Base-by-base conservation (phyloP, 768 basidiomycete species). In the Hypholoma fasciculare region DNA sequence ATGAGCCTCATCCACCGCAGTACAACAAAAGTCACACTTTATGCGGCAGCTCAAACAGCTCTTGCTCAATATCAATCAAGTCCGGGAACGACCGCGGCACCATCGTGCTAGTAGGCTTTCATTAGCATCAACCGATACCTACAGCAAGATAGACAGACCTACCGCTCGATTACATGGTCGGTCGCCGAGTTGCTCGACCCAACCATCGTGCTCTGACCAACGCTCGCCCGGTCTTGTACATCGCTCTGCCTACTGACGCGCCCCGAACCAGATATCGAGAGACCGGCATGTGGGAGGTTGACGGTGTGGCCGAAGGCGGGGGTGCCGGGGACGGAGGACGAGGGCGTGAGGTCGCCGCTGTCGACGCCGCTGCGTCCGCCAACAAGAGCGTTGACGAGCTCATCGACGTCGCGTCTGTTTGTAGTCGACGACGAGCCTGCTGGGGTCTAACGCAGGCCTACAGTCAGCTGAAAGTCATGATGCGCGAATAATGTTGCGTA, bases 21-120 rank as follows among this genome's bases (percentile, higher is more conserved):
- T 17, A 26, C 54, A 11, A 44, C 12, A 40, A 23, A 37, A 23
- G 11, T 65, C 77, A 48, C 55, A 93, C 94, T 78, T 90, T 93
- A 66, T 89, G 86, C 2, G 94, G 94, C 11, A 95, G 75, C 65
- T 96, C 94, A 63, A 93, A 96, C 5, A 97, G 75, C 67, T 97
- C 95, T 66, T 93, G 88, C 62, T 94, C 91, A 16, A 92, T 81
- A 63, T 96, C 92, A 50, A 96, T 83, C n/a, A 94, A 80, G 67
- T 93, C 92, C n/a, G 83, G 82, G 43, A 86, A 76, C 30, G 82
- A 78, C 43, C 89, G 80, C 11, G 88, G 86, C 4, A 82, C 85
- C 66, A 91, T 76, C 46, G 77, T 76, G 57, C 89, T 91, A 61
- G 26, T 12, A 52, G 52, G 47, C 61, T 43, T n/a, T 50, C 20